phyloP scores from a whole-genome alignment of 1,284 basidiomycete genomes.

The Rhodotorula sp. region DNA sequence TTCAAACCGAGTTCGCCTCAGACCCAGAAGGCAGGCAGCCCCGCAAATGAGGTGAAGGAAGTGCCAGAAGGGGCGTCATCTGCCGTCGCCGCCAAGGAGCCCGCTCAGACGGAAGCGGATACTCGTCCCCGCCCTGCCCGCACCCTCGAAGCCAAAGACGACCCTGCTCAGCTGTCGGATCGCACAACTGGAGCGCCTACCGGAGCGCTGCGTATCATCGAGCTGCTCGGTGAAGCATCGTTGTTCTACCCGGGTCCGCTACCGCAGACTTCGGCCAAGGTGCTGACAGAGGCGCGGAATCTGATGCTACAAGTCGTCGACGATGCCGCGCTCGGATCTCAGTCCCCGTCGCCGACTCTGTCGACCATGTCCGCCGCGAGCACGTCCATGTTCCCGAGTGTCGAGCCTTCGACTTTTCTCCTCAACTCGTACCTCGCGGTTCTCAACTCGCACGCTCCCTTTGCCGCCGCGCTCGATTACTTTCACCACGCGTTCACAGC shows the following conservation, averaged over 20 bases:
- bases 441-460: conserved; percentile 54
- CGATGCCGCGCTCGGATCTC: conserved; percentile 16
- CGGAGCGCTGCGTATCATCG: conserved; percentile 18
- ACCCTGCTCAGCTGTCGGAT: conserved; percentile 3
- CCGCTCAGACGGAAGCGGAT: background rate
- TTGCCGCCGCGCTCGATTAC: conserved; percentile 56
- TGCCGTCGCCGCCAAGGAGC: background rate
- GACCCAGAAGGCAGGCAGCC: too few species aligned
- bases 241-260: conserved; percentile 41
- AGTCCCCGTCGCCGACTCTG: background rate
- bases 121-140: background rate
- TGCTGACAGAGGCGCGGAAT: conserved; percentile 66
- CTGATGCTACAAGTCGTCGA: conserved; percentile 67
- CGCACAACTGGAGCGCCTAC: background rate
- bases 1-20: conserved; percentile 55
- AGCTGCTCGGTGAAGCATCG: conserved; percentile 33
- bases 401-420: conserved; percentile 62
- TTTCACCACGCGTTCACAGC: conserved; percentile 18
- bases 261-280: conserved; percentile 71
- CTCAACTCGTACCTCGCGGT: conserved; percentile 81
- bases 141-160: conserved; percentile 10
- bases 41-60: background rate
- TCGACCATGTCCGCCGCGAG: background rate
- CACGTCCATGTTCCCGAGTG: conserved; percentile 57
- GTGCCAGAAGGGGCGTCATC: background rate